These are phyloP conservation scores for Microdochium trichocladiopsis DNA, from an alignment of 2,329 filamentous ascomycete species.

Conservation along the genomic window DNA sequence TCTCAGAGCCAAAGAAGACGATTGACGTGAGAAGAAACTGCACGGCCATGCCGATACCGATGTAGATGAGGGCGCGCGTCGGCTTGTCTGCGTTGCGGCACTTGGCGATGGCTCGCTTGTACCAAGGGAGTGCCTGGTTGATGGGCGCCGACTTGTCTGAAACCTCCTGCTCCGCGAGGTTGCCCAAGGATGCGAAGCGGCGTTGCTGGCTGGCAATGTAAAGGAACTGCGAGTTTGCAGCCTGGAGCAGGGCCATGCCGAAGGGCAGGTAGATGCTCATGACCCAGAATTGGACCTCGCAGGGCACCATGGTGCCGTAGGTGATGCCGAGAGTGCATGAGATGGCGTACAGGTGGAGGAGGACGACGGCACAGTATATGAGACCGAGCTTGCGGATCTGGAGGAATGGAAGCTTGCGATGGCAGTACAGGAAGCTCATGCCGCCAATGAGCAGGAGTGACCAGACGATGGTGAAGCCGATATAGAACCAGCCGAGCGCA, in stretches of 20 bases:
- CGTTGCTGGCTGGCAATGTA: slow-evolving; percentile 49
- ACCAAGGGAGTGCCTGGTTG: slow-evolving; percentile 12
- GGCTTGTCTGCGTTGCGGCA: slow-evolving; percentile 36
- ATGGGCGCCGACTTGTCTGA: slow-evolving; percentile 11
- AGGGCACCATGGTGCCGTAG: slow-evolving; percentile 31
- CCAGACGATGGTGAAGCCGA: slow-evolving; percentile 9
- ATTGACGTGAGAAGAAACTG: slow-evolving; percentile 53
- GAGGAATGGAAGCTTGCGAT: slow-evolving; percentile 17
- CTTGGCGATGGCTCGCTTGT: slow-evolving; percentile 15
- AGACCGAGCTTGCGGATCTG: slow-evolving; percentile 21
- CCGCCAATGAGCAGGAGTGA: slow-evolving; percentile 12
- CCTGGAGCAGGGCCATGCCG: slow-evolving; percentile 60
- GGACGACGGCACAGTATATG: slow-evolving; percentile 14
- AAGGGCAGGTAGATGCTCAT: slow-evolving; percentile 60
- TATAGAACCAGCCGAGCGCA: slow-evolving; percentile 10
- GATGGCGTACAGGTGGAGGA: slow-evolving; percentile 12
- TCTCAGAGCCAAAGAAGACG: slow-evolving; percentile 56
- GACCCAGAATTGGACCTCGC: slow-evolving; percentile 55
- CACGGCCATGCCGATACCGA: slow-evolving; percentile 45
- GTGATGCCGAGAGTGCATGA: slow-evolving; percentile 22
- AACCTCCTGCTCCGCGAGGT: slow-evolving; percentile 8
- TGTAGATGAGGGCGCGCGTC: slow-evolving; percentile 38
- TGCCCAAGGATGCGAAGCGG: slow-evolving; percentile 23
- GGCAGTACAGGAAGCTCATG: slow-evolving; percentile 12
- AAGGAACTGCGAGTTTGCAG: slow-evolving; percentile 54